Conservation (phyloP, 768 basidiomycete genomes). For the Mycena capillaripes region DNA sequence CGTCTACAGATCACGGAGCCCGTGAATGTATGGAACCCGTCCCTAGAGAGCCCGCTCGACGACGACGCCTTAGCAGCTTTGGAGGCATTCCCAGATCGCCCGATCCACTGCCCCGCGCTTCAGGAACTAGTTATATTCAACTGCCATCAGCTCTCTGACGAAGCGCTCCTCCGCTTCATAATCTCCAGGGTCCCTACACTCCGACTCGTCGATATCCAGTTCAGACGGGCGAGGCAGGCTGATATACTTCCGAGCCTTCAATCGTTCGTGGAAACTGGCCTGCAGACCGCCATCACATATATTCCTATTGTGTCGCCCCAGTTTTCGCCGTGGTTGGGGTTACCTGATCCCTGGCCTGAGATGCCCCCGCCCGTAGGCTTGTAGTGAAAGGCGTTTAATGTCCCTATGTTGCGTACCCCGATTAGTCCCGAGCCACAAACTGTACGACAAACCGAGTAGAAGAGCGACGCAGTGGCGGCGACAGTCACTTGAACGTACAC, state of each 20-base stretch:
- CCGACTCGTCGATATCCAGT: not conserved
- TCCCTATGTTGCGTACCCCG: too few species aligned
- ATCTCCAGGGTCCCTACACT: not conserved
- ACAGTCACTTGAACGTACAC: too few species aligned
- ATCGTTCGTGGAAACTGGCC: not conserved
- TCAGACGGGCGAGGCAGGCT: constrained; percentile 1
- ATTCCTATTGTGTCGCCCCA: not conserved
- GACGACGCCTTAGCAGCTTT: not conserved
- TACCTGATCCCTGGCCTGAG: too few species aligned
- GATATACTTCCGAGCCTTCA: not conserved
- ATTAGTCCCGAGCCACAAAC: too few species aligned
- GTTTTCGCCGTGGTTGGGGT: not conserved
- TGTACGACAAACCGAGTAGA: too few species aligned
- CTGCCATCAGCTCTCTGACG: not conserved
- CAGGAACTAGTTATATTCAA: not conserved
- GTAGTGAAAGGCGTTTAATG: too few species aligned
- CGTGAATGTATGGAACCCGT: not conserved
- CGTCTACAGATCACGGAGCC: not conserved
- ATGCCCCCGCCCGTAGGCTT: too few species aligned
- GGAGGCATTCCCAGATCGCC: not conserved
- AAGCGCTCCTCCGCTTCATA: constrained; percentile 9
- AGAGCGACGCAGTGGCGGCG: too few species aligned
- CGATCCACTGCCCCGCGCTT: not conserved
- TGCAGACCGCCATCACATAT: not conserved
- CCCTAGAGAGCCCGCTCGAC: not conserved